Conservation (phyloP, 768 basidiomycete genomes). For the Serendipita sp. region DNA sequence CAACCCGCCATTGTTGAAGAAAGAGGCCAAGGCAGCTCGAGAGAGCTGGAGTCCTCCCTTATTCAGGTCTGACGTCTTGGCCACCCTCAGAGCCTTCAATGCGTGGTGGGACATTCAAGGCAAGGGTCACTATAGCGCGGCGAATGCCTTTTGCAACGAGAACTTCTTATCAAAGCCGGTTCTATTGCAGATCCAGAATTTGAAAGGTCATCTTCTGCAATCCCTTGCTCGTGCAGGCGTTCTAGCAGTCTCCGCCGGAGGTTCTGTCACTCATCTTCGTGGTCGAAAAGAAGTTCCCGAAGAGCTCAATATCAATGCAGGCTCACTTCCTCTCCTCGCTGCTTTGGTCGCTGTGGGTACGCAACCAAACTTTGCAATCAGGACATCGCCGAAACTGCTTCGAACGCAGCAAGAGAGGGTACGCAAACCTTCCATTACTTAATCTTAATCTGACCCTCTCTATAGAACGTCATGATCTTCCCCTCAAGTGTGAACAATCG, state of each 20-base stretch:
- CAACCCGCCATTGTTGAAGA: conserved; percentile 59
- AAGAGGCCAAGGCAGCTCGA: conserved; percentile 54
- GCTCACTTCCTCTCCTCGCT: conserved; percentile 59
- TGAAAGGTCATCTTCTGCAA: conserved; percentile 62
- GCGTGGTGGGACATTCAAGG: conserved; percentile 62
- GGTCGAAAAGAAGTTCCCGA: conserved; percentile 36
- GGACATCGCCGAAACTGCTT: conserved; percentile 46
- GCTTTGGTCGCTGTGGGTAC: conserved; percentile 72
- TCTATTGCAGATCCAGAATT: conserved; percentile 60
- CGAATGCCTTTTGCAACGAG: conserved; percentile 61
- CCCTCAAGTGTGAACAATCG: conserved; percentile 73
- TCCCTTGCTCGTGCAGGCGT: conserved; percentile 66
- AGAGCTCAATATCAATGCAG: conserved; percentile 53
- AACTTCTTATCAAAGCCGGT: conserved; percentile 87
- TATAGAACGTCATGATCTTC: conserved; percentile 60
- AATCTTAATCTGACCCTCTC: not conserved
- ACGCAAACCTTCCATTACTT: conserved; percentile 11
- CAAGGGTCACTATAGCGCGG: conserved; percentile 42
- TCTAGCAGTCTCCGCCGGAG: conserved; percentile 65
- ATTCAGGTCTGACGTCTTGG: conserved; percentile 75
- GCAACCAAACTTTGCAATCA: conserved; percentile 81
- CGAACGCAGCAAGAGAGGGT: conserved; percentile 79
- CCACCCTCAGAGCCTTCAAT: conserved; percentile 65
- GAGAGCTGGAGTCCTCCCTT: conserved; percentile 58
- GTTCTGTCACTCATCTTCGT: conserved; percentile 21